Evolutionary conservation across 441 rosid species (phyloP).

Genomic region (Erodium trifolium): DNA sequence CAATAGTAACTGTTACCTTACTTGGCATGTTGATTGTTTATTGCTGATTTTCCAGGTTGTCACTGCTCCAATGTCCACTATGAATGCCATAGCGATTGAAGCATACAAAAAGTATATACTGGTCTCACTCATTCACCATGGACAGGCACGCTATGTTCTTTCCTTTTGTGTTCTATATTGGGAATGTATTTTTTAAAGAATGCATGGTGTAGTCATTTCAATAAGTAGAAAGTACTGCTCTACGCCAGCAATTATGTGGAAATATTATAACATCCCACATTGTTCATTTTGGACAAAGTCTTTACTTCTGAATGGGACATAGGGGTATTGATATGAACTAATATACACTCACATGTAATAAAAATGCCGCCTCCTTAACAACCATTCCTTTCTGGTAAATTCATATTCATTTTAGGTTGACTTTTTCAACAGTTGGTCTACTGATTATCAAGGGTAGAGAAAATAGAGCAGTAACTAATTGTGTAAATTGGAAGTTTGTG

Average conservation of each 20-base stretch:
- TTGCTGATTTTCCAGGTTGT: constrained; percentile 50
- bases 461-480: background rate
- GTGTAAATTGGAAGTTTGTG: background rate
- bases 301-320: background rate
- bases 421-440: background rate
- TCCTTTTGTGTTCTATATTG: background rate
- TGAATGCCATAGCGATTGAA: constrained; percentile 81
- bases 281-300: background rate
- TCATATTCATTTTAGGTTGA: background rate
- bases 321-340: background rate
- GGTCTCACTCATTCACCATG: constrained; percentile 76
- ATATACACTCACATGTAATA: background rate
- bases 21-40: background rate
- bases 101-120: constrained; percentile 82
- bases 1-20: background rate
- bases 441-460: background rate
- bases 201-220: background rate
- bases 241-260: background rate
- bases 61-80: constrained; percentile 71
- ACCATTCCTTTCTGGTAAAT: background rate
- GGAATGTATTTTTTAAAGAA: constrained; percentile 7
- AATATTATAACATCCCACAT: background rate
- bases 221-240: constrained; percentile 5
- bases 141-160: constrained; percentile 46
- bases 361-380: background rate